Base-by-base conservation (phyloP, 2,329 filamentous ascomycete species). In the Colletotrichum sp. region DNA sequence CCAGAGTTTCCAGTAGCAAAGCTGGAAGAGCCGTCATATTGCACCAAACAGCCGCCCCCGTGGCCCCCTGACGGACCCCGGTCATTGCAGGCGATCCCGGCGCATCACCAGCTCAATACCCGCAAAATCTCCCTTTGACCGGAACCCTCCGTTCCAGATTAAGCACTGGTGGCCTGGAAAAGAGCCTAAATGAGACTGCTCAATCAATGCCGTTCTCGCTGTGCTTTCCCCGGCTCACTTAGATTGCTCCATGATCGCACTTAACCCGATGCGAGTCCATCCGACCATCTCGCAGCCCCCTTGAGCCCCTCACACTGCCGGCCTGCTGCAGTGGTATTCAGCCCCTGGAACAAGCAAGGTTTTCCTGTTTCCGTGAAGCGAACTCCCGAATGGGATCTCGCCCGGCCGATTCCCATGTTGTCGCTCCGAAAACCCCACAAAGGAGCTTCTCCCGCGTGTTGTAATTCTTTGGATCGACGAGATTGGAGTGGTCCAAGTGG, bases 91-190 rank as follows among this genome's bases (percentile, higher is more conserved):
- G 52, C 39, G 39, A 65, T 65, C 66, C 44, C 30, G 9, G 39
- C 48, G 28, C 36, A 30, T 55, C 52, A 11, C 28, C 36, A 52
- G 30, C 63, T 28, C 25, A n/a, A 27, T 22, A 52, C 32, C 74
- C 39, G 39, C 73, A 66, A 67, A 36, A 61, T 28, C 48, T 65
- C 72, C 74, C 60, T 63, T 76, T 71, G 74, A 61, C 74, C 74
- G 74, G 16, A 22, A 25, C 48, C 48, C 28, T 75, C 74, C 74
- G 74, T 76, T 76, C 74, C 74, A 70, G 66, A 75, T 75, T 75
- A 19, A 75, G 74, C 65, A 68, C 32, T n/a, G 34, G 60, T 59
- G 60, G 36, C 36, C 28, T 32, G 59, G 28, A 30, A 55, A 76
- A 70, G 72, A 74, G 74, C 66, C 74, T 76, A 71, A 75, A 76